Percentiles rank a stretch among this genome's conserved stretches.
Evolutionary conservation across 78 protist genomes (phyloP).

Genomic region (Mantamonas sphyraenae): DNA sequence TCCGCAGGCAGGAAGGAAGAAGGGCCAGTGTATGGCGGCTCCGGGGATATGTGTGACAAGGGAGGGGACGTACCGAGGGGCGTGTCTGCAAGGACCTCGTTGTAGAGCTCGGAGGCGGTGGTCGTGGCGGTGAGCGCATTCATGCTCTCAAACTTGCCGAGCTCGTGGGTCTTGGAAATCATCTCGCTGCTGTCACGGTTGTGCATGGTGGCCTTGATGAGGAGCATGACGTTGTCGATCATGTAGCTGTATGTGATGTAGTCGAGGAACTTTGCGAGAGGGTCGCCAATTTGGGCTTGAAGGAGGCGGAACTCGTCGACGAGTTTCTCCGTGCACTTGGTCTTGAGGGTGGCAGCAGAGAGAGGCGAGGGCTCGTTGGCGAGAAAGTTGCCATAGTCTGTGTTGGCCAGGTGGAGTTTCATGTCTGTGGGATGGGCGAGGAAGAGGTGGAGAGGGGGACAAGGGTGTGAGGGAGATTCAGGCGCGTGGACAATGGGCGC

Average conservation of each 20-base stretch:
- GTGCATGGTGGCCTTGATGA: conserved; percentile 88
- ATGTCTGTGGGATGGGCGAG: no score
- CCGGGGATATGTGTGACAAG: no score
- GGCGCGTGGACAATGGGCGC: not conserved
- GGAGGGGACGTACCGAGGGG: conserved; percentile 85
- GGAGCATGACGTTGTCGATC: conserved; percentile 95
- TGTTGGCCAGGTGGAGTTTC: conserved; percentile 78
- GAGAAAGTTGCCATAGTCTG: conserved; percentile 92
- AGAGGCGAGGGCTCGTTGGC: conserved; percentile 85
- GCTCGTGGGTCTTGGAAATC: conserved; percentile 90
- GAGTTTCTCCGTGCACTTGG: conserved; percentile 41
- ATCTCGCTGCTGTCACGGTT: conserved; percentile 75
- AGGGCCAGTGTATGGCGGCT: no score
- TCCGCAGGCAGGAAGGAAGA: no score
- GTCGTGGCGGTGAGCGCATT: conserved; percentile 62
- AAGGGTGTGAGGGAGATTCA: not conserved
- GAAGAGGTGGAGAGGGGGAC: no score
- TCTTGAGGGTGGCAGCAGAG: conserved; percentile 56
- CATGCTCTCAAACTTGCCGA: conserved; percentile 83
- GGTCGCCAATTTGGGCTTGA: conserved; percentile 76
- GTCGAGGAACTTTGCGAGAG: conserved; percentile 69
- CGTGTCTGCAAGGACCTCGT: conserved; percentile 87
- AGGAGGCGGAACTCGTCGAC: conserved; percentile 80
- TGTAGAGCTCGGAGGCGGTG: conserved; percentile 79
- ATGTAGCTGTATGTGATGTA: conserved; percentile 74